Conservation (phyloP, 208 protist genomes). For the Endotrypanum monterogeii region DNA sequence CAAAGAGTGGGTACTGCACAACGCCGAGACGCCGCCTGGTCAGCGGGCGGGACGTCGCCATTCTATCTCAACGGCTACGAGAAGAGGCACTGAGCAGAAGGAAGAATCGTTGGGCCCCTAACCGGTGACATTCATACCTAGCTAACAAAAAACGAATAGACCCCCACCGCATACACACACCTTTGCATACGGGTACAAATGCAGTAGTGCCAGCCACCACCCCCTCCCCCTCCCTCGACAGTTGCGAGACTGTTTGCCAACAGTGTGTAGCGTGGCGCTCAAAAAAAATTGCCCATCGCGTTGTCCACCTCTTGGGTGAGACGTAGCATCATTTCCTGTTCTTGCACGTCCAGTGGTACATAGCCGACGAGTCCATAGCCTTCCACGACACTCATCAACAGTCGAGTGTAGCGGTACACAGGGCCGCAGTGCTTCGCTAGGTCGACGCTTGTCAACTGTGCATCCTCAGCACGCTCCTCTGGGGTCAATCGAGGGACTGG, state of each 20-base stretch:
- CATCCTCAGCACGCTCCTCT: slow-evolving; percentile 56
- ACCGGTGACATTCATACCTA: neutral
- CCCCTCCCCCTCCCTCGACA: neutral
- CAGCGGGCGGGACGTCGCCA: no score
- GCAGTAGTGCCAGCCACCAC: neutral
- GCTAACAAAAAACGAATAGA: neutral
- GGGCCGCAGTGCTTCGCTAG: slow-evolving; percentile 66
- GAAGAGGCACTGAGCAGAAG: no score
- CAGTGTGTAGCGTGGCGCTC: neutral
- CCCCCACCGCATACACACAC: no score
- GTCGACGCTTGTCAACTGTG: slow-evolving; percentile 33
- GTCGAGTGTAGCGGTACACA: slow-evolving; percentile 74
- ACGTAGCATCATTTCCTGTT: slow-evolving; percentile 84
- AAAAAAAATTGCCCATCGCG: slow-evolving; percentile 78
- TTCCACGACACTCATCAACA: slow-evolving; percentile 93
- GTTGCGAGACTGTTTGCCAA: neutral
- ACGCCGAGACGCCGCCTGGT: neutral
- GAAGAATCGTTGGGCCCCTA: neutral
- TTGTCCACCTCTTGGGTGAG: slow-evolving; percentile 87
- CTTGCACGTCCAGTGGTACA: slow-evolving; percentile 85
- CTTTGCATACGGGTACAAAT: neutral
- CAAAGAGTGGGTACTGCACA: neutral
- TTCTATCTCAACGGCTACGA: no score
- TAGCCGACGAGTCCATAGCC: slow-evolving; percentile 96
- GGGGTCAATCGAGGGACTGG: slow-evolving; percentile 29